A percentile compares a stretch with the other conserved stretches of the same genome.
Conservation (phyloP, 768 basidiomycete genomes). For the Plicaturopsis crispa region DNA sequence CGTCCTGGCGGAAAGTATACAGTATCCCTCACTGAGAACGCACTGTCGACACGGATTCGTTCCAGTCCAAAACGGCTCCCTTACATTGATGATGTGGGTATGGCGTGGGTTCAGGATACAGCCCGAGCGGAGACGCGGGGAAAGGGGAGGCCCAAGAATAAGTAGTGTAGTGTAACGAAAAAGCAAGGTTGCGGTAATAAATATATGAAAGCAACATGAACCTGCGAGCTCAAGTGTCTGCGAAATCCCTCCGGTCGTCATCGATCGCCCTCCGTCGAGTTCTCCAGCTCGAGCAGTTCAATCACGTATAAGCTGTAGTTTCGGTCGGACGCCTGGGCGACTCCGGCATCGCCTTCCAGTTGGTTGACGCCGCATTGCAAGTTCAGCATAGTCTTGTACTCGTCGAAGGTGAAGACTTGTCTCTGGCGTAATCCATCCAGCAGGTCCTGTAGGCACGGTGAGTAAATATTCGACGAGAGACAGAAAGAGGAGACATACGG, state of each 20-base stretch:
- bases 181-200: not conserved
- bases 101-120: conserved; percentile 26
- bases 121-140: conserved; percentile 3
- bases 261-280: conserved; percentile 38
- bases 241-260: too few species aligned
- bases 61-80: conserved; percentile 14
- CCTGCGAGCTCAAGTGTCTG: too few species aligned
- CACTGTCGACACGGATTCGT: conserved; percentile 11
- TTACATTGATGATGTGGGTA: conserved; percentile 20
- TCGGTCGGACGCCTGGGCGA: conserved; percentile 49
- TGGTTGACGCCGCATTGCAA: conserved; percentile 83
- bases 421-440: conserved; percentile 59
- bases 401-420: conserved; percentile 76
- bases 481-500: conserved; percentile 36
- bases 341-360: conserved; percentile 39
- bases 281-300: conserved; percentile 77
- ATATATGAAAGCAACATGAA: not conserved
- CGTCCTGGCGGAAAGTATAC: conserved; percentile 15
- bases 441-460: conserved; percentile 49
- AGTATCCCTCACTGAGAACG: conserved; percentile 23
- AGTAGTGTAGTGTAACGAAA: not conserved
- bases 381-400: conserved; percentile 87
- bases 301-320: conserved; percentile 86
- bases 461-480: conserved; percentile 1
- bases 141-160: not conserved